phyloP scores from a whole-genome alignment of 192 early-diverging fungal species.

The Coemansia sp. region DNA sequence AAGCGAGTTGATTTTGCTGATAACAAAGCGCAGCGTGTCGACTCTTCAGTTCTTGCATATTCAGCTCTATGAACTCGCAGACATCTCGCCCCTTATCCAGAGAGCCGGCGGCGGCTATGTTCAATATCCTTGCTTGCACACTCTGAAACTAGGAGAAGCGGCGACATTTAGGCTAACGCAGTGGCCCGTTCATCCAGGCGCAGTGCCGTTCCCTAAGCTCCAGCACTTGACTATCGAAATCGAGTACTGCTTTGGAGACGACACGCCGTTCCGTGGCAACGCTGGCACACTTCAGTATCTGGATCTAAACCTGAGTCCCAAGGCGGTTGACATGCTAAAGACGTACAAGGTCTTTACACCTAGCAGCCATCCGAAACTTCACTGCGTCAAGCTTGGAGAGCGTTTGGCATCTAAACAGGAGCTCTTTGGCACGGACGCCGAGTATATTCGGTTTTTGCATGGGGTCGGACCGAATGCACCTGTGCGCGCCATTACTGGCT shows the following conservation, averaged over 20 bases:
- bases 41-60: background rate
- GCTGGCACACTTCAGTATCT: background rate
- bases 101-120: background rate
- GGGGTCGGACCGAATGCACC: background rate
- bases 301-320: background rate
- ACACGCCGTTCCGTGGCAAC: background rate
- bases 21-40: background rate
- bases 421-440: background rate
- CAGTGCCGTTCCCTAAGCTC: background rate
- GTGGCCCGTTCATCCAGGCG: background rate
- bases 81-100: background rate
- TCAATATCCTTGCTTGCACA: background rate
- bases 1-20: background rate
- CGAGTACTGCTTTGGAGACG: background rate
- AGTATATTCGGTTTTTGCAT: background rate
- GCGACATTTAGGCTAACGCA: background rate
- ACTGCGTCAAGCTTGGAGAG: background rate
- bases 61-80: background rate
- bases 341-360: background rate
- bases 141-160: background rate
- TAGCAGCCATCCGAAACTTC: background rate
- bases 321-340: background rate
- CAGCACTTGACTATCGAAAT: background rate
- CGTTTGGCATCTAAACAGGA: background rate
- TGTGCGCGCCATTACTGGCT: background rate